Evolutionary conservation across 352 stramenopile species (phyloP).

Genomic region (Globisporangium nodosum): DNA sequence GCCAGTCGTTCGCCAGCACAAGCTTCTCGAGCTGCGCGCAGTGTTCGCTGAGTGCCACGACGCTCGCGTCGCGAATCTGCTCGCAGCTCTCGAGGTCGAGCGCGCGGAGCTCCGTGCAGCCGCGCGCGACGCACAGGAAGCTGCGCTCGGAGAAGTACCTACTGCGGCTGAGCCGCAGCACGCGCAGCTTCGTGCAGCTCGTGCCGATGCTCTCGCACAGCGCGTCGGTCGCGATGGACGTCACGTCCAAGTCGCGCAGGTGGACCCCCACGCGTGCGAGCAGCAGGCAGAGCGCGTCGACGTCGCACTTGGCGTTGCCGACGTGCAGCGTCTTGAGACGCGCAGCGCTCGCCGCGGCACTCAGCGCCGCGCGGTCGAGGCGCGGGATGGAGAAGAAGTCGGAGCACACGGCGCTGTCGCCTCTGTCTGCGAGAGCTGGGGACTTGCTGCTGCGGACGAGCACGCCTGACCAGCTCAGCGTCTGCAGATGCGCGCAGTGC

Average conservation of each 20-base stretch:
- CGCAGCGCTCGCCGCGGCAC: constrained; percentile 14
- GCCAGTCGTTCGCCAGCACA: constrained; percentile 64
- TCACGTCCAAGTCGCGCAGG: constrained; percentile 52
- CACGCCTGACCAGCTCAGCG: constrained; percentile 47
- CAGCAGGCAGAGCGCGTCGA: constrained; percentile 27
- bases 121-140: constrained; percentile 37
- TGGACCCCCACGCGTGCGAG: constrained; percentile 14
- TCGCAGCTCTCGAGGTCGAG: constrained; percentile 76
- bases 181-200: constrained; percentile 25
- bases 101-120: constrained; percentile 26
- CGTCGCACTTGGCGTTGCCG: constrained; percentile 51
- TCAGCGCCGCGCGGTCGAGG: constrained; percentile 25
- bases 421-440: constrained; percentile 6
- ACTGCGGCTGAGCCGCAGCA: constrained; percentile 57
- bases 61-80: constrained; percentile 42
- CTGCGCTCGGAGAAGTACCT: constrained; percentile 62
- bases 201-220: constrained; percentile 41
- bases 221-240: constrained; percentile 51
- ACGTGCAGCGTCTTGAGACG: constrained; percentile 43
- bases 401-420: constrained; percentile 1
- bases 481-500: constrained; percentile 32
- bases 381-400: constrained; percentile 68
- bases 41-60: constrained; percentile 28
- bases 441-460: constrained; percentile 41
- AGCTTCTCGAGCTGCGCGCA: constrained; percentile 45